Conservation (phyloP, 2,329 filamentous ascomycete species). For the Sordariomycetes sp. region DNA sequence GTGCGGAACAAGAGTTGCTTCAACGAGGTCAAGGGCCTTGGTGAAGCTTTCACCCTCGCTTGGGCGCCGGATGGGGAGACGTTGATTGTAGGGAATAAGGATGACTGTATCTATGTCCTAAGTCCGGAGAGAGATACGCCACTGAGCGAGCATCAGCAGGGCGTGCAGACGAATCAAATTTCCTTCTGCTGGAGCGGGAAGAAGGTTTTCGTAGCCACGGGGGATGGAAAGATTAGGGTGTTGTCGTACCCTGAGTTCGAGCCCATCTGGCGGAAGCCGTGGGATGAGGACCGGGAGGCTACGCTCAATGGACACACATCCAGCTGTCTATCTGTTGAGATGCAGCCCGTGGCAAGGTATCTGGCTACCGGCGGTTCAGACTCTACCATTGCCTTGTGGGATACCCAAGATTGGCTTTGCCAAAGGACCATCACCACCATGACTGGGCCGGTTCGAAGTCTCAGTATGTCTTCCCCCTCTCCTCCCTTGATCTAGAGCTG, state of each 20-base stretch:
- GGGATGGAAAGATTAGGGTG: conserved; percentile 62
- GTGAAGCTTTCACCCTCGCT: conserved; percentile 59
- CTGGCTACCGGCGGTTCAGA: conserved; percentile 70
- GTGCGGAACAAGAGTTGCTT: conserved; percentile 63
- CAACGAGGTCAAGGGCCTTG: conserved; percentile 58
- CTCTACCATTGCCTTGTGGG: conserved; percentile 68
- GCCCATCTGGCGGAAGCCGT: conserved; percentile 41
- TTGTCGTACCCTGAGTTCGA: conserved; percentile 58
- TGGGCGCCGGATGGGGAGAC: conserved; percentile 66
- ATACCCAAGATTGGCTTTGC: conserved; percentile 70
- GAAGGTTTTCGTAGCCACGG: conserved; percentile 62
- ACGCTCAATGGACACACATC: conserved; percentile 65
- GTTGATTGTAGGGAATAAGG: conserved; percentile 65
- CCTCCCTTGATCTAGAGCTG: not conserved
- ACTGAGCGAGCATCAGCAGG: conserved; percentile 50
- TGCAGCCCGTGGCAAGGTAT: conserved; percentile 63
- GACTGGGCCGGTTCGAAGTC: conserved; percentile 58
- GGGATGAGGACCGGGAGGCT: conserved; percentile 38
- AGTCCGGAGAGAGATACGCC: conserved; percentile 49
- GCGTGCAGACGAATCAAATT: conserved; percentile 61
- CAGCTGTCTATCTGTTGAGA: conserved; percentile 56
- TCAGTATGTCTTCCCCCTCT: conserved; percentile 37
- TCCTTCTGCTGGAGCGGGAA: conserved; percentile 65
- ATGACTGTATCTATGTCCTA: conserved; percentile 53
- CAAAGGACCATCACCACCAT: conserved; percentile 61